Evolutionary conservation across 2,329 filamentous ascomycete genomes (phyloP), one percentile per base, ranked within the genome.

Genomic region (Fusarium nygamai): DNA sequence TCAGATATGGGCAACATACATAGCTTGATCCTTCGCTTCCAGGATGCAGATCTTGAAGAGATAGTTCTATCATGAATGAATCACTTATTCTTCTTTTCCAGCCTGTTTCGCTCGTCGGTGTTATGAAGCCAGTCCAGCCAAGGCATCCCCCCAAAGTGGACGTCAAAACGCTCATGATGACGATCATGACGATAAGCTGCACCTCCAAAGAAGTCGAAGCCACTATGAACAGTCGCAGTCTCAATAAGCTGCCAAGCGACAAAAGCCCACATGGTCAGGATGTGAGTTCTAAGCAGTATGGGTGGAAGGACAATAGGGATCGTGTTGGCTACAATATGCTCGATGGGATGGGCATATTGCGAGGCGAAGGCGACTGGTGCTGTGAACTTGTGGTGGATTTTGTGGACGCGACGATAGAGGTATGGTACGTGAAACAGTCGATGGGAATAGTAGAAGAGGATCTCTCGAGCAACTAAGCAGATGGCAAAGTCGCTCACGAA

Each of bases 321-420:
- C 12, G 84, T 82, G 71, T 90, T 90, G 22, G 88, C 86, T 17
- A 88, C 64, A 7, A 90, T 68, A 73, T 90, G 87, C 79, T 90
- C 89, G n/a, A 87, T 66, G 0, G 88, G 88, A 72, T 90, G 88
- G 0, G 88, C 87, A 72, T 88, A 90, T 72, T 90, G 86, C 5
- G 88, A 87, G 1, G 88, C 84, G 10, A 90, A 82, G 0, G 87
- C 85, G 6, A 91, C 85, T 1, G 88, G 88, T 3, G 88, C 87
- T 0, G 85, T 87, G 81, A 89, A 90, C 31, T 81, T 81, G 80
- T 90, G 89, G 74, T 91, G 89, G 29, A 81, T 81, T 72, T 90
- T 90, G 81, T 90, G 89, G 66, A 90, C 84, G 38, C 79, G 79
- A 17, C 79, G 79, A 81, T 90, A 90, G 11, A 89, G 77, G 11